These are phyloP conservation scores for Striga asiatica DNA, from an alignment of 257 asterid genomes.

Conservation along the genomic window DNA sequence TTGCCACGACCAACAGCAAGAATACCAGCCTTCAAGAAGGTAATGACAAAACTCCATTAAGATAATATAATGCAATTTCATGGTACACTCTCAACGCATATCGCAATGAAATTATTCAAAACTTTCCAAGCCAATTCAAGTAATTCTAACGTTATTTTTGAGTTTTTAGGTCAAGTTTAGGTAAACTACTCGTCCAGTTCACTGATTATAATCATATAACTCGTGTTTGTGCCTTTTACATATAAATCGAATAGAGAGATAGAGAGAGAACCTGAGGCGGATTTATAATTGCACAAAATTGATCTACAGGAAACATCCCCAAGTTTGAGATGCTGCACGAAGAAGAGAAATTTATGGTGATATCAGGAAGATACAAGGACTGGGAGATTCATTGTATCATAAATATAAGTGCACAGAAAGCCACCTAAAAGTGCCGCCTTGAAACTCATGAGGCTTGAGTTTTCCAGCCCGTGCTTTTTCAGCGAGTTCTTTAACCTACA, in stretches of 20 bases:
- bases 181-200: not conserved
- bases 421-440: conserved; percentile 99
- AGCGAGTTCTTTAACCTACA: conserved; percentile 92
- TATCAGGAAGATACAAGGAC: conserved; percentile 3
- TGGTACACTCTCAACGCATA: not conserved
- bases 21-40: conserved; percentile 77
- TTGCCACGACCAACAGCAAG: conserved; percentile 97
- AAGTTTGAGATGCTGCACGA: conserved; percentile 87
- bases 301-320: conserved; percentile 99
- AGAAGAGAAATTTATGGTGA: conserved; percentile 13
- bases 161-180: not conserved
- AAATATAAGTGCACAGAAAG: conserved; percentile 1
- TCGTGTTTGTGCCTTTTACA: not conserved
- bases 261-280: conserved; percentile 82
- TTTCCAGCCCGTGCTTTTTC: conserved; percentile 87
- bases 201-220: too few species aligned
- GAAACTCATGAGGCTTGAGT: conserved; percentile 94
- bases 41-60: conserved; percentile 20
- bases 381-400: not conserved
- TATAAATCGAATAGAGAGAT: conserved; percentile 9
- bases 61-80: not conserved
- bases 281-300: conserved; percentile 90
- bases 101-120: not conserved
- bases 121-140: not conserved
- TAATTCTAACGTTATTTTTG: not conserved